phyloP scores from a whole-genome alignment of 1,284 basidiomycete genomes.

The Cutaneotrichosporon arboriforme region DNA sequence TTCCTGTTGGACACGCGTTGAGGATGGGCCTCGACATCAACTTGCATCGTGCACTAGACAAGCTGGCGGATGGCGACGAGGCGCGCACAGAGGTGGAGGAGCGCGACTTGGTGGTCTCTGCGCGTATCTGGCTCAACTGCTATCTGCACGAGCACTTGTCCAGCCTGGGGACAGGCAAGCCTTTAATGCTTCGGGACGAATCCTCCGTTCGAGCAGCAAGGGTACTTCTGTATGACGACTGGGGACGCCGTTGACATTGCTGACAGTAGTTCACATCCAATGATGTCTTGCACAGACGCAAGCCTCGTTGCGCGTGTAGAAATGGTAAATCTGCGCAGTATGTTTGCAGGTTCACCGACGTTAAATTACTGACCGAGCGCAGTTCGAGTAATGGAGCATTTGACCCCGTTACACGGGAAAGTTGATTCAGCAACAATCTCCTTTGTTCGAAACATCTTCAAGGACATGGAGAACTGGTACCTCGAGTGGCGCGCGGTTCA shows the following conservation, averaged over 20 bases:
- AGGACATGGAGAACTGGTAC: constrained; percentile 70
- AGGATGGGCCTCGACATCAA: constrained; percentile 91
- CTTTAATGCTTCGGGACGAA: constrained; percentile 81
- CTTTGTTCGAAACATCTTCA: constrained; percentile 76
- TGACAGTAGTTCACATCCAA: constrained; percentile 58
- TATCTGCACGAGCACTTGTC: constrained; percentile 56
- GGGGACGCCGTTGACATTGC: neutral
- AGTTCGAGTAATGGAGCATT: constrained; percentile 86
- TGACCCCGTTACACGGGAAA: constrained; percentile 77
- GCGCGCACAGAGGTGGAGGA: constrained; percentile 75
- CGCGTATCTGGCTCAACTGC: constrained; percentile 86
- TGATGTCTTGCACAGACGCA: constrained; percentile 80
- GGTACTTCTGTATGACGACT: constrained; percentile 57
- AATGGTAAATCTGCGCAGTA: constrained; percentile 65
- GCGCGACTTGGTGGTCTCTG: constrained; percentile 78
- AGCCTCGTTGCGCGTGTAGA: constrained; percentile 80
- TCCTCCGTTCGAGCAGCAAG: constrained; percentile 78
- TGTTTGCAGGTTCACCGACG: neutral
- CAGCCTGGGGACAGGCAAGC: constrained; percentile 82
- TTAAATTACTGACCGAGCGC: constrained; percentile 1
- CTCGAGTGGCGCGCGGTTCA: constrained; percentile 76
- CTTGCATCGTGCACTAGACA: constrained; percentile 80
- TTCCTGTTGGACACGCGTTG: constrained; percentile 79
- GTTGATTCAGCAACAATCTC: constrained; percentile 76
- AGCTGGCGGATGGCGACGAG: constrained; percentile 56